Evolutionary conservation across 2,329 filamentous ascomycete species (phyloP), one percentile per base, ranked within the genome.

Genomic region (Aureobasidium sp.): DNA sequence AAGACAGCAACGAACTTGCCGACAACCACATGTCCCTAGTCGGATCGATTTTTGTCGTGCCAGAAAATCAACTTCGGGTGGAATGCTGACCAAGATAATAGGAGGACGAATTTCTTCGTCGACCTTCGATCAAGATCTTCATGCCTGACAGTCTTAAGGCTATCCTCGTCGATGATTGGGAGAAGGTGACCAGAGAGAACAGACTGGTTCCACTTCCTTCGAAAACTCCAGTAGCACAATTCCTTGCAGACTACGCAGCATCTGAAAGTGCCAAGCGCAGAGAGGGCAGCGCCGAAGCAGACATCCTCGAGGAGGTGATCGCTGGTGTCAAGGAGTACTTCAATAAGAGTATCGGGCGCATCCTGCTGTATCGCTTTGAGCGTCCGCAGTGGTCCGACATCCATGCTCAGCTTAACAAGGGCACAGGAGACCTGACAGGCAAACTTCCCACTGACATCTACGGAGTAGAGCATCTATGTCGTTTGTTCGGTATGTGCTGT

Each of bases 111-210:
- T 99, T 96, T 73, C 85, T 91, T 71, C 82, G 83, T 65, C 87
- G 91, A 63, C 92, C 93, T 23, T 90, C 91, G 20, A 88, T 99
- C 70, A 90, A 91, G 69, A 83, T 99, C 46, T 82, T 87, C 55
- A 86, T 97, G 66, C 91, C 94, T 0, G 94, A 97, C 71, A 85
- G 89, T 67, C 82, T 99, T 67, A 97, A 97, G 78, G 90, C 89
- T 17, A 83, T 96, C 65, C 84, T 99, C 3, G 94, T 99, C 26
- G 94, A 99, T 72, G 94, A 99, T 74, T 99, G 94, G 94, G 94
- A 99, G 75, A 96, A 97, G 69, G 87, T 99, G 65, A 99, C 94
- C 62, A 97, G 97, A 78, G 94, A 95, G 72, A 85, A 91, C 68
- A 90, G 93, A 71, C 85, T 97, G 4, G 90, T 97, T 36, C 87